These are phyloP conservation scores for Blastomyces parvus DNA, from an alignment of 2,329 filamentous ascomycete species.

Conservation along the genomic window DNA sequence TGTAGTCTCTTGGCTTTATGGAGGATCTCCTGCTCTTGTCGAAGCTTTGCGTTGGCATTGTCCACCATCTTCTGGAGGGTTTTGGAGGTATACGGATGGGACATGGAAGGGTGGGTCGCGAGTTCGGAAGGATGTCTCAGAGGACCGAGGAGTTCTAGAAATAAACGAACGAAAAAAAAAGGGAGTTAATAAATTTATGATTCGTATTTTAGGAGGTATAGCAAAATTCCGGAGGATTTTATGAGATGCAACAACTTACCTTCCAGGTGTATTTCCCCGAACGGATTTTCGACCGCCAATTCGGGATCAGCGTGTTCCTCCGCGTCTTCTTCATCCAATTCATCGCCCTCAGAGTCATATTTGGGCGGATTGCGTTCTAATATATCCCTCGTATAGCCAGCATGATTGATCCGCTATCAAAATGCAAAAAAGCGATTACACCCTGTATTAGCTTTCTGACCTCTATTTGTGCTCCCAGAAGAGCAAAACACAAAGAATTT, in stretches of 20 bases:
- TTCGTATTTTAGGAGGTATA: not conserved
- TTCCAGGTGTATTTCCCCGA: constrained; percentile 49
- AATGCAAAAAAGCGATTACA: not conserved
- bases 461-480: not conserved
- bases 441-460: not conserved
- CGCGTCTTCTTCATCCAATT: constrained; percentile 49
- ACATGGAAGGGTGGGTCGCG: constrained; percentile 49
- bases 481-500: constrained; percentile 12
- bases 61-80: constrained; percentile 49
- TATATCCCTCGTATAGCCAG: constrained; percentile 52
- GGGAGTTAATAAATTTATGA: not conserved
- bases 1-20: constrained; percentile 51
- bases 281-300: constrained; percentile 52
- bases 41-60: constrained; percentile 48
- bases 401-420: constrained; percentile 50
- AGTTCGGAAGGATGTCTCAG: constrained; percentile 54
- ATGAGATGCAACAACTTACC: constrained; percentile 31
- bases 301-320: constrained; percentile 49
- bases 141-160: constrained; percentile 49
- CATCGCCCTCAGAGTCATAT: constrained; percentile 56
- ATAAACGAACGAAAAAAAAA: not conserved
- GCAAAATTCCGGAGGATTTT: not conserved
- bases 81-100: constrained; percentile 49
- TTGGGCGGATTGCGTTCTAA: constrained; percentile 50
- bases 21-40: constrained; percentile 47